Conservation (phyloP, 257 asterid species). For the Verbascum thapsus region DNA sequence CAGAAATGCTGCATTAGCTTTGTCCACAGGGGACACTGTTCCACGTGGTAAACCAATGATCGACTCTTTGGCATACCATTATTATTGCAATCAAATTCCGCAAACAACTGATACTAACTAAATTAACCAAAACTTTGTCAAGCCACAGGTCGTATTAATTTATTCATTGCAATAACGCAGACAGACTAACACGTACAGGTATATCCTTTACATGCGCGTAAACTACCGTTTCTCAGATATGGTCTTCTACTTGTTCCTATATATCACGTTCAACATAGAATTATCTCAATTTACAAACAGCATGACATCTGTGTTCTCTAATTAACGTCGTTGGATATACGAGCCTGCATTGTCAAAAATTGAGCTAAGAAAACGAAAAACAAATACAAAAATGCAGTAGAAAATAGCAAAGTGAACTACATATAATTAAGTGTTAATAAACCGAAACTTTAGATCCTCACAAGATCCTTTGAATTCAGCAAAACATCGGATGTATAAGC, state of each 20-base stretch:
- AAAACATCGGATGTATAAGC: neutral
- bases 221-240: neutral
- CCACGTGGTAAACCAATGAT: constrained; percentile 24
- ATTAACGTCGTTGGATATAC: neutral
- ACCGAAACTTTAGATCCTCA: neutral
- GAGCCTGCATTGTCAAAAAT: constrained; percentile 2
- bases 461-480: neutral
- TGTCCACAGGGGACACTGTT: constrained; percentile 5
- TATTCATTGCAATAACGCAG: neutral
- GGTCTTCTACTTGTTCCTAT: neutral
- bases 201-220: constrained; percentile 8
- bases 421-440: neutral
- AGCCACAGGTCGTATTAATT: constrained; percentile 2
- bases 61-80: neutral
- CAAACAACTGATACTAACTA: constrained; percentile 1
- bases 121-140: neutral
- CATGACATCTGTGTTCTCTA: neutral
- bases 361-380: neutral
- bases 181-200: neutral
- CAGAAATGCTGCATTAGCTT: neutral
- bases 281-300: neutral
- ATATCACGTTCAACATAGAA: constrained; percentile 1
- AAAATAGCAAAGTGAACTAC: neutral
- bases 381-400: neutral
- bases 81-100: neutral